Base-by-base conservation (phyloP, 139 green algal species). In the Chlamydomonas urium region DNA sequence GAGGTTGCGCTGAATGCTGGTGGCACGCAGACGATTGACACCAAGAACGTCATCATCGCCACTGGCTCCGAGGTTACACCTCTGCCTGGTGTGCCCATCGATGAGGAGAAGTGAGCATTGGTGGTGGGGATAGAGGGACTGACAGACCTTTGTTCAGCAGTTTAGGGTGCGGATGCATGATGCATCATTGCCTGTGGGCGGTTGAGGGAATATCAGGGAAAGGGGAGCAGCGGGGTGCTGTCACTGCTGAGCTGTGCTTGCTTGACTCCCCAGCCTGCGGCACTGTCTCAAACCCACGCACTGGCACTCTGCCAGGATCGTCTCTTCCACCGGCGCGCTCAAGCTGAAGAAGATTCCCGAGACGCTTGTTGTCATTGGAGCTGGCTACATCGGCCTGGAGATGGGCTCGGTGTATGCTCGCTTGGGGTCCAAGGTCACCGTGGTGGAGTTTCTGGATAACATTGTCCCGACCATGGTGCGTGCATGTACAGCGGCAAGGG, bases 381-480 rank as follows among this genome's bases (percentile, higher is more conserved):
- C 91, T 0, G 96, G 96, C 34, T 89, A 96, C 82, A 99, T 99
- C 65, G 95, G 96, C 2, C 86, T 99, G 63, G 96, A 99, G 89
- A 94, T 99, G 90, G 96, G 92, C 2, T 93, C 81, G 42, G 96
- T 99, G 21, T 99, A 96, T 87, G 47, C 66, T 19, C 86, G 96
- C 42, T 85, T 99, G 35, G 96, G 96, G 0, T 47, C 93, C 1
- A 69, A 97, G 67, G 91, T 99, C 29, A 97, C 92, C 3, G 95
- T 99, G 28, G 87, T 99, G 31, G 96, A 99, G 86, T 99, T 93
- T 80, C 66, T 89, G 34, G 83, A 94, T 71, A 80, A 74, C 72
- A 98, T 99, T 59, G 92, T 96, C 21, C 90, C 93, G 0, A 84
- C 83, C 45, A 97, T 99, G 91, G 93, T 93, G 69, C 37, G 75